Base-by-base conservation (phyloP, 768 basidiomycete genomes). In the Amanita fuliginea region DNA sequence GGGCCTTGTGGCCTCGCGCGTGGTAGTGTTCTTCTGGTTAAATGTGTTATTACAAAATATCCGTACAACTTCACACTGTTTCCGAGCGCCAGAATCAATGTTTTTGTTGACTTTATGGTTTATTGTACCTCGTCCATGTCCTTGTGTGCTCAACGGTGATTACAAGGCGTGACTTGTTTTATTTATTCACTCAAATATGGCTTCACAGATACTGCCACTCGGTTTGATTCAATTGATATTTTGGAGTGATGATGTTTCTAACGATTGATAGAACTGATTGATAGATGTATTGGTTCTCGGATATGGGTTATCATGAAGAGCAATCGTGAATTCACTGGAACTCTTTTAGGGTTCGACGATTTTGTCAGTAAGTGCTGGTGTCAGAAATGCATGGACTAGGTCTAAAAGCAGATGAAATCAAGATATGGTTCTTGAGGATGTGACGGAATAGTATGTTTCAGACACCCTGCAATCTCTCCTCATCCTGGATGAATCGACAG, bases 301-400 rank as follows among this genome's bases (percentile, higher is more conserved):
- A 94, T 98, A 61, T 96, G 92, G 90, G 95, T 98, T 59, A 81
- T 98, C 64, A 97, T 96, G 91, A 98, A 97, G 71, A 83, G 77
- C 57, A 93, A 99, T 54, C 84, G 92, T 41, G 95, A 99, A 69
- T 99, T 97, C 68, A 89, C 87, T 19, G 95, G 95, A 9, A 96
- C 83, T 2, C 73, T 99, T 36, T 75, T 95, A 30, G 95, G 95
- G 2, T 99, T 99, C 59, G 95, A 99, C 63, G 95, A 99, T 67
- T 99, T 95, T 65, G 95, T 99, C 66, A 99, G 95, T 97, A 64
- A 77, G 95, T 94, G 30, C 13, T 14, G 18, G 18, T 43, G 9
- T 32, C 16, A 21, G 19, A 30, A 9, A 16, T 42, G 13, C 16
- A 14, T 43, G n/a, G 24, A 10, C 13, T 13, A 13, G 6, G 11